Conservation (phyloP, 305 asterid species). For the Fraxinus nigra region DNA sequence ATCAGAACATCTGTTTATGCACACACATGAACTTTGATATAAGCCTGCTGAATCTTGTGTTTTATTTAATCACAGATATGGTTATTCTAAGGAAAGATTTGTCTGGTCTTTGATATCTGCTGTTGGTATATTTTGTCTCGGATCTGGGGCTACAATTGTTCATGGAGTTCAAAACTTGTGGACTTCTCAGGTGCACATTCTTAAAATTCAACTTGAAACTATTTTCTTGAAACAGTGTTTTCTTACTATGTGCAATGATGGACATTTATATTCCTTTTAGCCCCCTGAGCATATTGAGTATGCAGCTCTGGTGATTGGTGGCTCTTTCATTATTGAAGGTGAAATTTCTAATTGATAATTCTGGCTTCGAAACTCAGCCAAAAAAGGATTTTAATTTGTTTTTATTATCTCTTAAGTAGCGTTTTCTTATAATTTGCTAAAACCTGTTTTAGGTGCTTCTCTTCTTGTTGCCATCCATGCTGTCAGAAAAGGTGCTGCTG, state of each 20-base stretch:
- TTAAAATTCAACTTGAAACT: conserved; percentile 24
- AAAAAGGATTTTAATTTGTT: background rate
- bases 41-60: conserved; percentile 21
- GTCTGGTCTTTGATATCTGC: conserved; percentile 99
- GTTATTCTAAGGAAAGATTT: conserved; percentile 98
- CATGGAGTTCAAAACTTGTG: conserved; percentile 89
- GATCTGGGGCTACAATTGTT: conserved; percentile 96
- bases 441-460: conserved; percentile 69
- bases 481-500: conserved; percentile 97
- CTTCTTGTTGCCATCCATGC: conserved; percentile 88
- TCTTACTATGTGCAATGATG: conserved; percentile 22
- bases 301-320: background rate
- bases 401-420: background rate
- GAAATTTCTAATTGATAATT: conserved; percentile 14
- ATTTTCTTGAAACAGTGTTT: conserved; percentile 20
- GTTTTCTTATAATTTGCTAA: conserved; percentile 17
- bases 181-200: conserved; percentile 64
- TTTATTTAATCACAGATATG: conserved; percentile 56
- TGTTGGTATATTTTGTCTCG: conserved; percentile 95
- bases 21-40: background rate
- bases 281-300: conserved; percentile 80
- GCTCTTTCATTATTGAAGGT: background rate
- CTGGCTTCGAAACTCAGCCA: conserved; percentile 11
- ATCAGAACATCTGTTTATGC: background rate
- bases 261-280: conserved; percentile 43